phyloP scores from a whole-genome alignment of 176 grass and related monocot species.

The Areca catechu region DNA sequence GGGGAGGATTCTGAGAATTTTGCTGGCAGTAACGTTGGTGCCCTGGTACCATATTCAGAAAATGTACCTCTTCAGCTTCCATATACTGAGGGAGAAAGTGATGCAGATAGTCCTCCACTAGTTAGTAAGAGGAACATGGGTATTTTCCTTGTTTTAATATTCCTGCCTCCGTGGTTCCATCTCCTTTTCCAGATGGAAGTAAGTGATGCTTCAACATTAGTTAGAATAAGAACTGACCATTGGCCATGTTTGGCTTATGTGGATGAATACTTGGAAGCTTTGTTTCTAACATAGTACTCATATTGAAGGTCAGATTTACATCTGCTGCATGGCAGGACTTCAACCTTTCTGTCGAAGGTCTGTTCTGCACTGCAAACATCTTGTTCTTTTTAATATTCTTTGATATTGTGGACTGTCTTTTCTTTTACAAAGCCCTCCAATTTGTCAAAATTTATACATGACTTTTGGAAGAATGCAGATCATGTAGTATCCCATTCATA shows the following conservation, averaged over 20 bases:
- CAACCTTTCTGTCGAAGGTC: conserved; percentile 5
- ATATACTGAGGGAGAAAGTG: conserved; percentile 23
- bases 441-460: too few species aligned
- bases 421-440: too few species aligned
- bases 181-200: conserved; percentile 96
- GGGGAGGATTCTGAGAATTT: conserved; percentile 29
- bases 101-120: conserved; percentile 15
- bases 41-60: conserved; percentile 60
- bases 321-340: conserved; percentile 27
- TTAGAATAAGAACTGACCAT: conserved; percentile 85
- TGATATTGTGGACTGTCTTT: too few species aligned
- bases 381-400: too few species aligned
- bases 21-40: conserved; percentile 34
- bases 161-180: conserved; percentile 86
- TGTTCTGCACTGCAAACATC: too few species aligned
- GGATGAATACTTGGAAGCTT: conserved; percentile 90
- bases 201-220: conserved; percentile 56
- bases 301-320: conserved; percentile 30
- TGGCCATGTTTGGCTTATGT: conserved; percentile 97
- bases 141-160: conserved; percentile 55
- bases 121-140: conserved; percentile 60
- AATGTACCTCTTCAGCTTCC: conserved; percentile 41
- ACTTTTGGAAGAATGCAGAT: too few species aligned
- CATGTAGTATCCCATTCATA: too few species aligned
- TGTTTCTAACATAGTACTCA: conserved; percentile 38